Evolutionary conservation across 805 yeast species (phyloP).

Genomic region (Candida ascalaphidarum): DNA sequence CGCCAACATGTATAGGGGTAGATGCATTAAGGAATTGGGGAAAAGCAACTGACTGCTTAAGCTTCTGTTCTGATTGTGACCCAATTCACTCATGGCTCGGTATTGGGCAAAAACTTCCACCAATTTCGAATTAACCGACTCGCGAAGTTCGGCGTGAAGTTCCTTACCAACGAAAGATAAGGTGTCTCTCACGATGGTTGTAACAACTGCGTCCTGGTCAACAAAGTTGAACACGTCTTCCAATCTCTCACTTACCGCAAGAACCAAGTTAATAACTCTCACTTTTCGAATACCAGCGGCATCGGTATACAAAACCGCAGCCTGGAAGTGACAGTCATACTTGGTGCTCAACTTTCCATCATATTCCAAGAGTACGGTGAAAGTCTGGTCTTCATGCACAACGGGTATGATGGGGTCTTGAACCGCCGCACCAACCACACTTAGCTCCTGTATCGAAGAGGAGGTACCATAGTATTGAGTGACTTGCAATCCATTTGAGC

Average conservation of each 20-base stretch:
- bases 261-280: constrained; percentile 76
- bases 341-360: constrained; percentile 67
- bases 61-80: constrained; percentile 26
- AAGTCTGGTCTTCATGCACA: constrained; percentile 50
- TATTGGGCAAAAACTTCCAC: constrained; percentile 41
- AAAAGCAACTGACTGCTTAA: constrained; percentile 57
- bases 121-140: constrained; percentile 28
- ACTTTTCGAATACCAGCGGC: constrained; percentile 70
- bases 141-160: constrained; percentile 27
- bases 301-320: constrained; percentile 81
- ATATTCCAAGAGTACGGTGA: constrained; percentile 65
- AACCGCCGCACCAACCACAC: constrained; percentile 9
- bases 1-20: constrained; percentile 60
- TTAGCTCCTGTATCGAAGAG: constrained; percentile 12
- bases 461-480: constrained; percentile 59
- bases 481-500: constrained; percentile 82
- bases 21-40: constrained; percentile 71
- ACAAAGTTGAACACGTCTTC: constrained; percentile 70
- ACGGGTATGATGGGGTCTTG: constrained; percentile 69
- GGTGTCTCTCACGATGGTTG: constrained; percentile 32
- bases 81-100: constrained; percentile 39
- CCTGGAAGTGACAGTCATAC: constrained; percentile 83
- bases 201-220: constrained; percentile 48
- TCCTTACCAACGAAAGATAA: constrained; percentile 33
- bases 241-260: constrained; percentile 69